Conservation (phyloP, 768 basidiomycete genomes). For the Gloeopeniophorella convolvens region DNA sequence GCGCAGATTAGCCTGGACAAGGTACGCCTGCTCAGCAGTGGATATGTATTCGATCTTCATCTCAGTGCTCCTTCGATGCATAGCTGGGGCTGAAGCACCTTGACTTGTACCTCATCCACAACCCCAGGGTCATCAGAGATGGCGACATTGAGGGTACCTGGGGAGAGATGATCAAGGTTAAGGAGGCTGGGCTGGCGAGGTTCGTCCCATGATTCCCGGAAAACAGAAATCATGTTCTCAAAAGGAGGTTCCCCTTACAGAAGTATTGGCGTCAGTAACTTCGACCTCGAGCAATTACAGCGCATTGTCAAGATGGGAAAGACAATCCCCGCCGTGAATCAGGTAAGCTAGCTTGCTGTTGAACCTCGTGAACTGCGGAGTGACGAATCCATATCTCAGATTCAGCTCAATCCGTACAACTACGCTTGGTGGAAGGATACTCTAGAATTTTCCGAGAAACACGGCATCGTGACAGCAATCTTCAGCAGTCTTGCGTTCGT, state of each 20-base stretch:
- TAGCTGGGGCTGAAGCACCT: slow-evolving; percentile 59
- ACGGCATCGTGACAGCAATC: slow-evolving; percentile 56
- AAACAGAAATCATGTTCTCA: no score
- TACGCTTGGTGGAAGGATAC: slow-evolving; percentile 53
- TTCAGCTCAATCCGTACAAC: slow-evolving; percentile 67
- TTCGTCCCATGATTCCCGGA: slow-evolving; percentile 9
- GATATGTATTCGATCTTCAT: neutral
- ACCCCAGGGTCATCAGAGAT: slow-evolving; percentile 29
- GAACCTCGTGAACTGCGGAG: neutral
- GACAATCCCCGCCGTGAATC: slow-evolving; percentile 64
- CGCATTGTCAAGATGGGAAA: slow-evolving; percentile 42
- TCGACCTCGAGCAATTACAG: slow-evolving; percentile 45
- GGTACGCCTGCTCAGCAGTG: slow-evolving; percentile 27
- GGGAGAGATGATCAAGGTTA: slow-evolving; percentile 50
- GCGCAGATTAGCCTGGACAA: slow-evolving; percentile 44
- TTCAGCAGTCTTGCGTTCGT: slow-evolving; percentile 57
- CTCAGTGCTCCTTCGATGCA: neutral
- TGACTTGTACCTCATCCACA: slow-evolving; percentile 68
- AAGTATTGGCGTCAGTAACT: slow-evolving; percentile 74
- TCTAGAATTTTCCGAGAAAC: slow-evolving; percentile 45
- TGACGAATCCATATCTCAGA: slow-evolving; percentile 31
- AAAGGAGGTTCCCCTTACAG: slow-evolving; percentile 28
- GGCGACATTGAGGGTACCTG: slow-evolving; percentile 38
- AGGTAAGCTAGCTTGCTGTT: slow-evolving; percentile 35
- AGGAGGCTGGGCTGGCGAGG: slow-evolving; percentile 37